A percentile compares a stretch with the other conserved stretches of the same genome.
These are phyloP conservation scores for Euphorbia pulcherrima DNA, from an alignment of 345 rosid species.

Conservation along the genomic window DNA sequence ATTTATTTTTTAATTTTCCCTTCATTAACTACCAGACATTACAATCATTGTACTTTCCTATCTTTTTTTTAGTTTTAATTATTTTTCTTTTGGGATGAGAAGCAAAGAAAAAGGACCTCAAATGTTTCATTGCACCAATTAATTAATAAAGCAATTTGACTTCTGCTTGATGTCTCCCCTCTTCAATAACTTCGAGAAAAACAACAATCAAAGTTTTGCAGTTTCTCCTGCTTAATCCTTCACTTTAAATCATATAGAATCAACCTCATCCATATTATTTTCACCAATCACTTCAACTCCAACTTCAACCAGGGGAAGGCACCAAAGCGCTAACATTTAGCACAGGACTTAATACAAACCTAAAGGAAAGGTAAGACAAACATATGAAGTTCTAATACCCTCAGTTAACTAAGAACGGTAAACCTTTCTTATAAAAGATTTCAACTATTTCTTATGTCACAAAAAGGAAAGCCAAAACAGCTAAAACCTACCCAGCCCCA, in stretches of 20 bases:
- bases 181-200: not conserved
- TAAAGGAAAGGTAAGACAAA: not conserved
- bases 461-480: not conserved
- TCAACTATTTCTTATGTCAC: not conserved
- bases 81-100: not conserved
- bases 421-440: not conserved
- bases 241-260: not conserved
- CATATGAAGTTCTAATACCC: not conserved
- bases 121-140: not conserved
- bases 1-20: not conserved
- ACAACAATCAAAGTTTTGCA: not conserved
- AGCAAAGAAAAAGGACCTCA: not conserved
- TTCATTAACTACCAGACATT: not conserved
- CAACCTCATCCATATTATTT: not conserved
- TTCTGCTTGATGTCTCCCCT: constrained; percentile 2
- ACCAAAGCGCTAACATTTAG: not conserved
- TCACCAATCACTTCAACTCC: not conserved
- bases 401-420: not conserved
- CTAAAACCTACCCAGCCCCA: not conserved
- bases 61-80: too few species aligned
- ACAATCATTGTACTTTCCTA: not conserved
- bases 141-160: not conserved
- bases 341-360: not conserved
- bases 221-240: not conserved
- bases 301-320: constrained; percentile 1